Percentiles rank a stretch among this genome's conserved stretches.
Evolutionary conservation across 371 early-diverging fungal genomes (phyloP).

Genomic region (Mortierella sp.): DNA sequence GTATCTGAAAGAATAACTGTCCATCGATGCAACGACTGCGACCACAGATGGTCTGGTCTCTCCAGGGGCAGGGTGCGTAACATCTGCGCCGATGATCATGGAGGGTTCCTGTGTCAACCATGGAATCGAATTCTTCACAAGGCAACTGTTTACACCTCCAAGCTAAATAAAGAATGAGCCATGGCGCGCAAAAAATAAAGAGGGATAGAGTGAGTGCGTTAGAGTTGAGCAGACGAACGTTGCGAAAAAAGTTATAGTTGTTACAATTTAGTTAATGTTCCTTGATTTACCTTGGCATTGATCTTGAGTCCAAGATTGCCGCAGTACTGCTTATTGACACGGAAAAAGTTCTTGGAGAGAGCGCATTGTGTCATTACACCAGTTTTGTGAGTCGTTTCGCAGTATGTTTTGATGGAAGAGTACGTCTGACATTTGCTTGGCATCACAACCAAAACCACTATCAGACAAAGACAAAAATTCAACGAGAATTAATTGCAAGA

Average conservation of each 20-base stretch:
- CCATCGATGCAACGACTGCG: slow-evolving; percentile 66
- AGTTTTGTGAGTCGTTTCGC: slow-evolving; percentile 28
- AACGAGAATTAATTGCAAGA: neutral
- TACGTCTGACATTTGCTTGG: slow-evolving; percentile 39
- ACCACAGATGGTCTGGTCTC: slow-evolving; percentile 55
- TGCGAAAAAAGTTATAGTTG: no score
- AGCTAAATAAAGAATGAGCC: slow-evolving; percentile 47
- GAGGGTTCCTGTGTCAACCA: slow-evolving; percentile 57
- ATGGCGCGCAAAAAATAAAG: no score
- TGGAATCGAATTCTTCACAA: slow-evolving; percentile 39
- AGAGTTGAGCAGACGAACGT: no score
- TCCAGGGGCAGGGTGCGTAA: slow-evolving; percentile 67
- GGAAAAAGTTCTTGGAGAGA: slow-evolving; percentile 20
- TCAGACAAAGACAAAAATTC: neutral
- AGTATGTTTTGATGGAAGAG: slow-evolving; percentile 43
- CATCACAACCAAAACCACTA: slow-evolving; percentile 46
- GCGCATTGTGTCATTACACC: slow-evolving; percentile 54
- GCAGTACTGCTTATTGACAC: slow-evolving; percentile 45
- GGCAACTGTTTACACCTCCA: slow-evolving; percentile 63
- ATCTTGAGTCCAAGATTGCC: slow-evolving; percentile 65
- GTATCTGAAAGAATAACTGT: slow-evolving; percentile 74
- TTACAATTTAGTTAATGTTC: neutral
- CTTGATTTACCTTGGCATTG: slow-evolving; percentile 36
- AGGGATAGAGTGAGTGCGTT: no score
- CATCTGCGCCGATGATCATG: slow-evolving; percentile 75